phyloP scores from a whole-genome alignment of 2,329 filamentous ascomycete species.

The Calonectria fujianensis region DNA sequence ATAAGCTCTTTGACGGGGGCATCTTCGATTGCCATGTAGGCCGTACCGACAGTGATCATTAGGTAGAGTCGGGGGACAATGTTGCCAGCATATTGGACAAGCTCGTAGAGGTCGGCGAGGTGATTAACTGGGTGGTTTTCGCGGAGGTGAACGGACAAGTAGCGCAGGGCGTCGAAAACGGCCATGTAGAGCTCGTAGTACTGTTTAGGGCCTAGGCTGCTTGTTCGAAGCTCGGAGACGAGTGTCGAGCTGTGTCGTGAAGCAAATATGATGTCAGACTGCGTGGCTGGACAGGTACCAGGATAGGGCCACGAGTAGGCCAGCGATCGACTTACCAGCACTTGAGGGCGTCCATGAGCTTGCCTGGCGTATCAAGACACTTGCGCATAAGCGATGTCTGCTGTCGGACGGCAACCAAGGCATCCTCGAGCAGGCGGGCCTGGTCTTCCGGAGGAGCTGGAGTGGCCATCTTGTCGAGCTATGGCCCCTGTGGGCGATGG shows the following conservation, averaged over 20 bases:
- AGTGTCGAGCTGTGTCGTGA: constrained; percentile 86
- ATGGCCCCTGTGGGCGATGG: constrained; percentile 43
- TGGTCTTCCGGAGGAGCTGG: constrained; percentile 84
- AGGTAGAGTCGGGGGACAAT: constrained; percentile 97
- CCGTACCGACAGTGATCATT: constrained; percentile 99
- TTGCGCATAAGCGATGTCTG: constrained; percentile 98
- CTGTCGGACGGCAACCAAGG: constrained; percentile 95
- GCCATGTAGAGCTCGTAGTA: constrained; percentile 99
- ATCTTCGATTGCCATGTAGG: constrained; percentile 99
- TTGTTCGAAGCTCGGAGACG: constrained; percentile 98
- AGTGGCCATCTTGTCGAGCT: constrained; percentile 64
- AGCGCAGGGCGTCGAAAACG: constrained; percentile 97
- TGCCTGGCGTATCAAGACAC: constrained; percentile 96
- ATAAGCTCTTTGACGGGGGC: constrained; percentile 99
- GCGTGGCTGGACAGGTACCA: constrained; percentile 40
- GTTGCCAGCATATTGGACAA: constrained; percentile 98
- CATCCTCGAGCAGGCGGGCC: constrained; percentile 97
- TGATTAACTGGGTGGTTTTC: constrained; percentile 99
- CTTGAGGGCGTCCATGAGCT: constrained; percentile 99
- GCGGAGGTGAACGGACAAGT: constrained; percentile 95
- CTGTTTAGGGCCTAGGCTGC: constrained; percentile 97
- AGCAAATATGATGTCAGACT: constrained; percentile 37
- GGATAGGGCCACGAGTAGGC: constrained; percentile 30
- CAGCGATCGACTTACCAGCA: constrained; percentile 84
- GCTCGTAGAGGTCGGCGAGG: constrained; percentile 96